A percentile compares a stretch with the other conserved stretches of the same genome.
Conservation (phyloP, 2,329 filamentous ascomycete species). For the Arthrinium phaeospermum region DNA sequence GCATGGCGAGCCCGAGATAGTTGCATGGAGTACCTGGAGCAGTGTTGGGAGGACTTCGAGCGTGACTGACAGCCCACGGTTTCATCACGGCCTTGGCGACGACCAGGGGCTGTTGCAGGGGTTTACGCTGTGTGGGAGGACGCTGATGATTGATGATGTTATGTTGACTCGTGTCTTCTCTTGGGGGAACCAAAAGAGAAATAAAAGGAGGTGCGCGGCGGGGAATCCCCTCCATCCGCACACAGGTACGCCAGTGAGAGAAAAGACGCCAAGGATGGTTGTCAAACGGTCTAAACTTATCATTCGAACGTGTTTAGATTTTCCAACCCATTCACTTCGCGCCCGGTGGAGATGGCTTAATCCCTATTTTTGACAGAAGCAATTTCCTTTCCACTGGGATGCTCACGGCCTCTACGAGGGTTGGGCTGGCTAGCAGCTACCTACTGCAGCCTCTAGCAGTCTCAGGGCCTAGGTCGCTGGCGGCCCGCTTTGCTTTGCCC, state of each 20-base stretch:
- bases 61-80: constrained; percentile 18
- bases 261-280: constrained; percentile 5
- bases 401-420: background rate
- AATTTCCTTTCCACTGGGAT: constrained; percentile 17
- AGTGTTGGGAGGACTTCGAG: background rate
- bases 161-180: constrained; percentile 12
- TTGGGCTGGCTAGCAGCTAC: background rate
- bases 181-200: background rate
- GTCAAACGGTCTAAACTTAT: constrained; percentile 16
- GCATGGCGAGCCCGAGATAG: constrained; percentile 4
- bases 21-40: constrained; percentile 1
- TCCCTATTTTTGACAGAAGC: constrained; percentile 14
- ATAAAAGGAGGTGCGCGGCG: constrained; percentile 13
- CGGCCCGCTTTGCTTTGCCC: background rate
- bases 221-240: constrained; percentile 7
- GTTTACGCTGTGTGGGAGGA: background rate
- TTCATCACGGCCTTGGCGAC: constrained; percentile 13
- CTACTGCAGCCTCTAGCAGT: too few species aligned
- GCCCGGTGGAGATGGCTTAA: constrained; percentile 2
- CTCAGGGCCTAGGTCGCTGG: background rate
- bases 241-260: background rate
- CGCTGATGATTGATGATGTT: constrained; percentile 16
- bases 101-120: background rate
- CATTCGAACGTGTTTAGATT: constrained; percentile 8
- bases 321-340: background rate